Evolutionary conservation across 331 rosid species (phyloP).

Genomic region (Malus hybrid): DNA sequence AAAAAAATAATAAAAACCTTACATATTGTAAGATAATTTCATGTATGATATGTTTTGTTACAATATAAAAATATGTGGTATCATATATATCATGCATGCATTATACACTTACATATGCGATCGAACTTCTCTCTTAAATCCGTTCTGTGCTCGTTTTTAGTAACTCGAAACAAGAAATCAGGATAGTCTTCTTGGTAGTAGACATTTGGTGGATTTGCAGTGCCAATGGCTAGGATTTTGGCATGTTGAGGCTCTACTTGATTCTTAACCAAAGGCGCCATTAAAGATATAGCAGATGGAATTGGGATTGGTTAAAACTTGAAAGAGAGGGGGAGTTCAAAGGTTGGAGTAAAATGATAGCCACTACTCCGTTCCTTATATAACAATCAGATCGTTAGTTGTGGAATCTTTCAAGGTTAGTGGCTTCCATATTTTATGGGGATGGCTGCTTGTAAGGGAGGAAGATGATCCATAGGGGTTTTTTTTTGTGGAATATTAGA

Average conservation of each 20-base stretch:
- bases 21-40: too few species aligned
- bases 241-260: neutral
- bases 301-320: neutral
- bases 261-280: neutral
- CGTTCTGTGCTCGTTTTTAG: conserved; percentile 26
- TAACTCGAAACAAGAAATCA: conserved; percentile 31
- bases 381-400: too few species aligned
- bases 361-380: too few species aligned
- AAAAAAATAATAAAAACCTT: too few species aligned
- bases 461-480: too few species aligned
- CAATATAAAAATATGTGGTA: too few species aligned
- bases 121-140: conserved; percentile 27
- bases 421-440: too few species aligned
- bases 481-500: too few species aligned
- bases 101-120: conserved; percentile 23
- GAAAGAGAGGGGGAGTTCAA: neutral
- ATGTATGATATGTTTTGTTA: too few species aligned
- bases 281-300: neutral
- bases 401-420: too few species aligned
- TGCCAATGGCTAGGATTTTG: neutral
- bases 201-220: neutral
- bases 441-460: too few species aligned
- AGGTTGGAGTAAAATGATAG: neutral
- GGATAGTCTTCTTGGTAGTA: conserved; percentile 26
- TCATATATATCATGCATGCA: too few species aligned